Conservation (phyloP, 129 eudicot species). For the Helichrysum umbraculigerum region DNA sequence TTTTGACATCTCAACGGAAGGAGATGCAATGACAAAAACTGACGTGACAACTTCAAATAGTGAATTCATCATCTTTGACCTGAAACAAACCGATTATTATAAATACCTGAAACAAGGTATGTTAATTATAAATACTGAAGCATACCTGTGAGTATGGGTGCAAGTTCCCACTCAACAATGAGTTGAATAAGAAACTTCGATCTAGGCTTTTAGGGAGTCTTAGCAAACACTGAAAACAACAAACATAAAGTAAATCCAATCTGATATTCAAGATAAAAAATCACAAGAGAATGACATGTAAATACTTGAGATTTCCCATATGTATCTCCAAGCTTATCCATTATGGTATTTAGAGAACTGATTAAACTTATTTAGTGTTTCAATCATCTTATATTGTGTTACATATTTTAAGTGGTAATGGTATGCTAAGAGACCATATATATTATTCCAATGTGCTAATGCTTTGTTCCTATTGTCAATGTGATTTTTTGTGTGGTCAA, state of each 20-base stretch:
- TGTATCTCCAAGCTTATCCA: conserved; percentile 18
- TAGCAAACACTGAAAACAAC: too few relatives aligned
- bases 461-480: conserved; percentile 1
- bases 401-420: not conserved
- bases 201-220: conserved; percentile 64
- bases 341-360: conserved; percentile 6
- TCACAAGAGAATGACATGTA: conserved; percentile 10
- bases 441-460: not conserved
- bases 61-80: too few relatives aligned
- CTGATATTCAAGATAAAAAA: conserved; percentile 38
- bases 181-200: too few relatives aligned
- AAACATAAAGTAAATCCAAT: too few relatives aligned
- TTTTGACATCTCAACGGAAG: too few relatives aligned
- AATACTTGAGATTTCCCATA: conserved; percentile 6
- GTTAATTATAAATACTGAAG: too few relatives aligned
- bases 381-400: not conserved
- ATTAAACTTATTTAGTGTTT: not conserved
- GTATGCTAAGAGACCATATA: not conserved
- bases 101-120: too few relatives aligned
- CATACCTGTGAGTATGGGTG: too few relatives aligned
- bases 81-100: too few relatives aligned
- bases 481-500: conserved; percentile 8
- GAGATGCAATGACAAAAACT: too few relatives aligned
- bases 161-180: too few relatives aligned
- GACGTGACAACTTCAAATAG: too few relatives aligned